A percentile compares a stretch with the other conserved stretches of the same genome.
phyloP scores from a whole-genome alignment of 306 rosid species.

The Pachyrhizus erosus region DNA sequence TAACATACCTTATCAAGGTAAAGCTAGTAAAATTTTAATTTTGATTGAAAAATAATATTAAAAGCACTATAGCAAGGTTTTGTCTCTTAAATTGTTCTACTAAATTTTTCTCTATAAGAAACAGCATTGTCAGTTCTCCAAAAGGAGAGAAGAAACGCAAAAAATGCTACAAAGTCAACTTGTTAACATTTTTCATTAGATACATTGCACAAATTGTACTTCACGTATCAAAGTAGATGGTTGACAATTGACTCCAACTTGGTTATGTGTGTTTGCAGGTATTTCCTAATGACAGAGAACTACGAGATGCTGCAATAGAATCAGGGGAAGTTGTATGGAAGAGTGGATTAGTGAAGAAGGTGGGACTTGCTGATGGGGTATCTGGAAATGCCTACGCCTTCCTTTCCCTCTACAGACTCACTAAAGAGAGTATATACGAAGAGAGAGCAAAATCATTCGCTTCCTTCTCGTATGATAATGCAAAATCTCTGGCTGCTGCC shows the following conservation, averaged over 20 bases:
- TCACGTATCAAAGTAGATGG: background rate
- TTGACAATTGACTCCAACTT: constrained; percentile 1
- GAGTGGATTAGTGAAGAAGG: constrained; percentile 78
- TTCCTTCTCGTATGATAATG: constrained; percentile 66
- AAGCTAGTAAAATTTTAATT: too few species aligned
- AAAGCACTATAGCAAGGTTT: too few species aligned
- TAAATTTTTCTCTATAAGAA: too few species aligned
- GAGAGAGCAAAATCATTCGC: constrained; percentile 85
- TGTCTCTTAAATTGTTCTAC: background rate
- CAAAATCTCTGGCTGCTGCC: constrained; percentile 39
- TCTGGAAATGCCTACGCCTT: constrained; percentile 87
- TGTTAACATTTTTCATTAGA: background rate
- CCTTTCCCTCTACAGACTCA: constrained; percentile 72
- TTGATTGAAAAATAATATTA: too few species aligned
- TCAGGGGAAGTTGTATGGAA: constrained; percentile 98
- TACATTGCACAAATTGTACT: background rate
- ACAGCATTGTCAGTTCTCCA: too few species aligned
- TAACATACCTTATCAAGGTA: too few species aligned
- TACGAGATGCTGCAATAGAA: constrained; percentile 93
- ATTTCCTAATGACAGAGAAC: constrained; percentile 69
- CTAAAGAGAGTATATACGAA: constrained; percentile 71
- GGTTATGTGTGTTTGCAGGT: constrained; percentile 52
- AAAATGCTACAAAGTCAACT: background rate
- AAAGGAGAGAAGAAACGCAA: too few species aligned
- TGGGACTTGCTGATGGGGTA: constrained; percentile 87